Conservation (phyloP, 2,329 filamentous ascomycete genomes). For the Emmonsia crescens region DNA sequence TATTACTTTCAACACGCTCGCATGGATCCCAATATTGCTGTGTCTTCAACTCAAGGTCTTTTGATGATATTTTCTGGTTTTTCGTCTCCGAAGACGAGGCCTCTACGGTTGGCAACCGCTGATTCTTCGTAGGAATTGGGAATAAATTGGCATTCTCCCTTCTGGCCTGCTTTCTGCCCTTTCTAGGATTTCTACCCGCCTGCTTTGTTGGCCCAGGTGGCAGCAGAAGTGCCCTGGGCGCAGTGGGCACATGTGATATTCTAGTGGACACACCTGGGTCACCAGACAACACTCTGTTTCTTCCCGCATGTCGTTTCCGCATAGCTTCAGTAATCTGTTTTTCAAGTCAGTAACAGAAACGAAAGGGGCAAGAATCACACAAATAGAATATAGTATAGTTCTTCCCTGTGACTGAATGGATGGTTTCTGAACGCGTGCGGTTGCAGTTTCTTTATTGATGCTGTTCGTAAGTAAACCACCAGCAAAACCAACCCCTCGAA, state of each 20-base stretch:
- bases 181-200: not conserved
- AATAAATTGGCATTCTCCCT: not conserved
- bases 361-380: not conserved
- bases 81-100: not conserved
- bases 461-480: not conserved
- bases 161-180: not conserved
- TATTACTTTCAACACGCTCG: constrained; percentile 17
- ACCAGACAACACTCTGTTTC: not conserved
- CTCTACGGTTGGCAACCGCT: not conserved
- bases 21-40: constrained; percentile 2
- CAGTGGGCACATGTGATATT: not conserved
- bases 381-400: not conserved
- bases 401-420: not conserved
- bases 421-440: not conserved
- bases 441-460: not conserved
- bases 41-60: constrained; percentile 11
- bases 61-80: constrained; percentile 6
- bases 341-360: not conserved
- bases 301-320: not conserved
- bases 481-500: not conserved
- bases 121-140: not conserved
- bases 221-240: not conserved
- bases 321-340: not conserved
- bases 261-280: not conserved
- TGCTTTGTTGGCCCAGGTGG: not conserved